Conservation (phyloP, 2,329 filamentous ascomycete species). For the Camillea tinctor region DNA sequence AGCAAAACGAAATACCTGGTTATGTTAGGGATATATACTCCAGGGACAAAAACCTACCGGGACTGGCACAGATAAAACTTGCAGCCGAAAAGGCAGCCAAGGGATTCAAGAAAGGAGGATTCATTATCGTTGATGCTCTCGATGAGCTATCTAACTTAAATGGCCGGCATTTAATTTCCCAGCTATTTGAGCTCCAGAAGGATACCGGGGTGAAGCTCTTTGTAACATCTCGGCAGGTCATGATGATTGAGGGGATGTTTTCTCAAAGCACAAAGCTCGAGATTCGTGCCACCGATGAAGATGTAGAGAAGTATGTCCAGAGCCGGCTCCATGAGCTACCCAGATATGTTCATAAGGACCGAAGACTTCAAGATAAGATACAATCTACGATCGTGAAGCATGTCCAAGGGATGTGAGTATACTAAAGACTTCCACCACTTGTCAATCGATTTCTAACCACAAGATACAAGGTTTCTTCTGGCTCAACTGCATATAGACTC, state of each 20-base stretch:
- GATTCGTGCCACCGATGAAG: not conserved
- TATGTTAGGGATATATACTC: not conserved
- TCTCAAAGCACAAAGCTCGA: not conserved
- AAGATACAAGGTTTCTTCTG: not conserved
- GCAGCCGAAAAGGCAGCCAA: not conserved
- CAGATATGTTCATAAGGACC: not conserved
- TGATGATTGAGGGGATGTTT: not conserved
- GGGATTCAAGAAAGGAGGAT: not conserved
- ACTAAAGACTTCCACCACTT: not conserved
- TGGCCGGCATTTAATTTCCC: not conserved
- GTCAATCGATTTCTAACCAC: not conserved
- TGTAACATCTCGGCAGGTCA: not conserved
- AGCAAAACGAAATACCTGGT: not conserved
- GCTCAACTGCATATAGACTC: slow-evolving; percentile 1
- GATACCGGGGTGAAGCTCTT: not conserved
- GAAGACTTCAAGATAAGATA: not conserved
- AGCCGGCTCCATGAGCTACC: not conserved
- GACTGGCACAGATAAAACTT: not conserved
- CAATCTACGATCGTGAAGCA: not conserved
- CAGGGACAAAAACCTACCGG: not conserved
- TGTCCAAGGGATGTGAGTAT: not conserved
- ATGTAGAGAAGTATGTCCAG: not conserved
- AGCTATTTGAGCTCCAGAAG: not conserved
- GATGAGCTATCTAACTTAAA: not conserved
- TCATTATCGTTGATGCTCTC: slow-evolving; percentile 1